Evolutionary conservation across 345 rosid genomes (phyloP).

Genomic region (Limnanthes douglasii): DNA sequence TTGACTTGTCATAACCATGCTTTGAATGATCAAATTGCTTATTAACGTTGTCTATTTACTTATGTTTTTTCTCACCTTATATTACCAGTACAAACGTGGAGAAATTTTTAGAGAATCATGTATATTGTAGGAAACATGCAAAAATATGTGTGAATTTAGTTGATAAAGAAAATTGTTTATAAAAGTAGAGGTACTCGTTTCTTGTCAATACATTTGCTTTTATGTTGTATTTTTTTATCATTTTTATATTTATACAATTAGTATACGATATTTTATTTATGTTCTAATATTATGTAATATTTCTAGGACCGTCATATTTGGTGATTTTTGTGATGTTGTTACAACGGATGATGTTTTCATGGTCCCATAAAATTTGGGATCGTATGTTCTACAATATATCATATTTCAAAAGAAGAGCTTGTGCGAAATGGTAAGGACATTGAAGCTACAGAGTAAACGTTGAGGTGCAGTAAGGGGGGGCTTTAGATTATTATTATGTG

Average conservation of each 20-base stretch:
- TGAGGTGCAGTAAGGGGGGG: too few species aligned
- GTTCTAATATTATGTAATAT: slow-evolving; percentile 33
- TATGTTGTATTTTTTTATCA: background rate
- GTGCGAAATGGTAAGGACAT: slow-evolving; percentile 45
- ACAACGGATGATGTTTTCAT: slow-evolving; percentile 55
- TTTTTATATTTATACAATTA: background rate
- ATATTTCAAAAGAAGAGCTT: slow-evolving; percentile 61
- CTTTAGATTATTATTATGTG: too few species aligned
- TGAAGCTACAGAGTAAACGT: too few species aligned
- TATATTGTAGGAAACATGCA: slow-evolving; percentile 29
- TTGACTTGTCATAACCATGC: slow-evolving; percentile 16
- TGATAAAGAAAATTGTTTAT: slow-evolving; percentile 66
- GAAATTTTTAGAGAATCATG: slow-evolving; percentile 21
- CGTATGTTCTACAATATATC: slow-evolving; percentile 70
- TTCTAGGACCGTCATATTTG: slow-evolving; percentile 83
- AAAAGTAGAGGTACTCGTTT: slow-evolving; percentile 61
- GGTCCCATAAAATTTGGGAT: slow-evolving; percentile 48
- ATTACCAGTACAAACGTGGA: slow-evolving; percentile 11
- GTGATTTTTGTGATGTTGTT: slow-evolving; percentile 55
- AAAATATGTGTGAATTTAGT: slow-evolving; percentile 26
- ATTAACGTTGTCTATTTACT: slow-evolving; percentile 5
- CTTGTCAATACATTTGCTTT: background rate
- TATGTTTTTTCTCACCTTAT: slow-evolving; percentile 2
- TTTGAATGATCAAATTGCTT: background rate
- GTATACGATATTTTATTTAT: background rate